Conservation (phyloP, 495 filamentous ascomycete species). For the Penicillium malachiteum region DNA sequence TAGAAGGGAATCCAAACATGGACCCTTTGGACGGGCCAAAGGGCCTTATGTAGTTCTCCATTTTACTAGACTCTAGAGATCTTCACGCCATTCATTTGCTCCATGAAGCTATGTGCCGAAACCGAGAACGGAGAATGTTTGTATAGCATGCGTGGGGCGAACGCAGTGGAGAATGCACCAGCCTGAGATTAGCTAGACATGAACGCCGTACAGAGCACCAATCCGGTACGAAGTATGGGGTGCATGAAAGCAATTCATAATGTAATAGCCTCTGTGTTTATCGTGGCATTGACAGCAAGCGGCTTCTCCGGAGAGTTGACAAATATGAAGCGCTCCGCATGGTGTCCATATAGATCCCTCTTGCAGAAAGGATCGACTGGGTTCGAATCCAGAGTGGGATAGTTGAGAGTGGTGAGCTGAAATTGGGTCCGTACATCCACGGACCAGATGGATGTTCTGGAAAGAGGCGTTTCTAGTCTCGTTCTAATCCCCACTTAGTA, state of each 20-base stretch:
- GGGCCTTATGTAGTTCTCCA: background rate
- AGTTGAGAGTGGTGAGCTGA: background rate
- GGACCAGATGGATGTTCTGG: background rate
- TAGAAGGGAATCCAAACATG: background rate
- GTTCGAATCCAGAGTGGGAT: background rate
- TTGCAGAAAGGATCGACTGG: background rate
- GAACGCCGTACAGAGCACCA: no score
- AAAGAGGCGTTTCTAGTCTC: background rate
- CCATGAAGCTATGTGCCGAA: no score
- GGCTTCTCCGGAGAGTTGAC: background rate
- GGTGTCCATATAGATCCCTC: background rate
- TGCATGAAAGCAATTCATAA: no score
- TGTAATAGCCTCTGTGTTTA: no score
- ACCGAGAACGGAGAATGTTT: no score
- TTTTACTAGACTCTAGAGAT: no score
- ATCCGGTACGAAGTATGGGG: no score
- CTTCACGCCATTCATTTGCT: no score
- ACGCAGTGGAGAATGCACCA: no score
- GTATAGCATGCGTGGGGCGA: no score
- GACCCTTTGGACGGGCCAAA: background rate
- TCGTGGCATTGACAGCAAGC: background rate
- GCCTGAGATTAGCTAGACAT: no score
- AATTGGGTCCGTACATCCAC: background rate
- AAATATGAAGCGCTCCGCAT: no score
- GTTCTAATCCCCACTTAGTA: background rate